phyloP scores from a whole-genome alignment of 1,139 yeast genomes.

The Hemisphaericaspora xylofermentans region DNA sequence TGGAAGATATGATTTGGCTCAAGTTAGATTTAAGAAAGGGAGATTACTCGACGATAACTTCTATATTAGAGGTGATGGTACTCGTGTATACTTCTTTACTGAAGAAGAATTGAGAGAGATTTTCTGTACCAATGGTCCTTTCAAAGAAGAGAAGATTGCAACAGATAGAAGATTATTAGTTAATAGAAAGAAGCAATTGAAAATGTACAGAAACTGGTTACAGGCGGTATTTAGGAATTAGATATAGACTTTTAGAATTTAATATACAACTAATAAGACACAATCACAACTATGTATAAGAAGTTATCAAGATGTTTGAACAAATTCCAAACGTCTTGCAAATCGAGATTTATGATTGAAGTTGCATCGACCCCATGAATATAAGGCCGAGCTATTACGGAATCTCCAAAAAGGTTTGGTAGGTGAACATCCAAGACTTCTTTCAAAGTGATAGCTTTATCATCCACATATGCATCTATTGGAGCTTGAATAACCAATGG shows the following conservation, averaged over 20 bases:
- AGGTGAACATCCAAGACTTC: constrained; percentile 38
- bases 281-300: constrained; percentile 51
- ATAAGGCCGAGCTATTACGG: constrained; percentile 45
- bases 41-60: constrained; percentile 88
- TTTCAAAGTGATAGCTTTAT: constrained; percentile 34
- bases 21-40: constrained; percentile 87
- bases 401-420: constrained; percentile 40
- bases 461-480: constrained; percentile 25
- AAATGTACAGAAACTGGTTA: constrained; percentile 96
- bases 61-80: constrained; percentile 96
- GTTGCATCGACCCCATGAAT: constrained; percentile 67
- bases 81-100: constrained; percentile 93
- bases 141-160: constrained; percentile 72
- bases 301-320: constrained; percentile 75
- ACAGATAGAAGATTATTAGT: constrained; percentile 89
- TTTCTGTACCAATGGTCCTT: constrained; percentile 59
- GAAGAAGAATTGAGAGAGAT: constrained; percentile 84
- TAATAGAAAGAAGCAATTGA: constrained; percentile 84
- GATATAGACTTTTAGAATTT: neutral
- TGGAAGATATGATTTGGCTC: constrained; percentile 95
- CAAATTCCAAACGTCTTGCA: constrained; percentile 52
- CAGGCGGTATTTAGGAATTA: constrained; percentile 73
- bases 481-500: constrained; percentile 50
- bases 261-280: neutral
- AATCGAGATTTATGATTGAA: constrained; percentile 32